These are phyloP conservation scores for Russula abietina DNA, from an alignment of 768 basidiomycete species.

Conservation along the genomic window DNA sequence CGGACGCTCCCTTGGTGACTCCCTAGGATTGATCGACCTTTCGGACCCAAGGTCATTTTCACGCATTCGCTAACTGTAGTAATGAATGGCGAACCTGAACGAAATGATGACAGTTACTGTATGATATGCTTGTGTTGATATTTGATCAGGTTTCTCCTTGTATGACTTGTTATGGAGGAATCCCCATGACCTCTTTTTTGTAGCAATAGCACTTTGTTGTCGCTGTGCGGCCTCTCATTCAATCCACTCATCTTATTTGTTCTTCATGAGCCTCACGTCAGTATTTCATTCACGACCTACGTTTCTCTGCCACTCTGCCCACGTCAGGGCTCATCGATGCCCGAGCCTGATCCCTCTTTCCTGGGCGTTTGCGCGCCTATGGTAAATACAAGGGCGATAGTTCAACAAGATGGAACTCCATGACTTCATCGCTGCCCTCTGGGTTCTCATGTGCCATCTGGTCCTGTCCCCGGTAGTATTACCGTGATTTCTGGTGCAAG, in stretches of 20 bases:
- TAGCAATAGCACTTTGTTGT: not conserved
- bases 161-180: not conserved
- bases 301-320: not conserved
- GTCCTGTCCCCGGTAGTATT: too few species aligned
- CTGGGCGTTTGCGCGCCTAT: too few species aligned
- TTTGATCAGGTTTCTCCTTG: not conserved
- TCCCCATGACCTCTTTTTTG: not conserved
- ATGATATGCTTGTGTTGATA: not conserved
- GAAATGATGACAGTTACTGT: not conserved
- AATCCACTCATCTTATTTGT: not conserved
- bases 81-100: not conserved
- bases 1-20: constrained; percentile 10
- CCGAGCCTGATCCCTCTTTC: not conserved
- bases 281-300: not conserved
- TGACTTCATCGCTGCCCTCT: too few species aligned
- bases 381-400: not conserved
- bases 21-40: not conserved
- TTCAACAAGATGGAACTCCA: not conserved
- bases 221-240: not conserved
- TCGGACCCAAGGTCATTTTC: not conserved
- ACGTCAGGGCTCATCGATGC: not conserved
- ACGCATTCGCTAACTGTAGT: fast-evolving
- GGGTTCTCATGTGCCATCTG: too few species aligned
- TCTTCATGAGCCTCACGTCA: not conserved
- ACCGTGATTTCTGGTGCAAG: too few species aligned